Conservation (phyloP, 2,329 filamentous ascomycete genomes). For the Apiospora hydei region DNA sequence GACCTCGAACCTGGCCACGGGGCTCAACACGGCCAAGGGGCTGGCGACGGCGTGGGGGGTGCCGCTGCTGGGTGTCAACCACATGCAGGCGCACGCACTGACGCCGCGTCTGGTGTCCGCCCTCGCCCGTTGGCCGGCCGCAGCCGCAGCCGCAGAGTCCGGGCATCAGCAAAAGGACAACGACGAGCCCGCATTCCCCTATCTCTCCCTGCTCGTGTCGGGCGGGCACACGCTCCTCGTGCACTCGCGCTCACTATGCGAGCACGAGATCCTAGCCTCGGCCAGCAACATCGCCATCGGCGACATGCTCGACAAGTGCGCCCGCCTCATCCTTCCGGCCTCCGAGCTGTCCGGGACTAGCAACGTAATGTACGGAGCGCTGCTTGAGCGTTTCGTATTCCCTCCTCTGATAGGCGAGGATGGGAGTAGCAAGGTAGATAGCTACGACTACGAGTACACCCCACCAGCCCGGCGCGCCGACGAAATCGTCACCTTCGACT, state of each 20-base stretch:
- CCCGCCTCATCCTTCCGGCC: slow-evolving; percentile 75
- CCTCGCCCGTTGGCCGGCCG: slow-evolving; percentile 44
- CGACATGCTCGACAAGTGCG: slow-evolving; percentile 87
- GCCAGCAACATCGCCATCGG: slow-evolving; percentile 87
- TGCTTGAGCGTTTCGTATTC: slow-evolving; percentile 84
- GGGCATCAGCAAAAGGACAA: background rate
- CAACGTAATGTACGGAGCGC: slow-evolving; percentile 80
- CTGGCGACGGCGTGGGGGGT: slow-evolving; percentile 83
- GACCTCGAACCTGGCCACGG: slow-evolving; percentile 77
- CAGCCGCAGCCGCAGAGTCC: too few species aligned
- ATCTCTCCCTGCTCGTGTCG: slow-evolving; percentile 86
- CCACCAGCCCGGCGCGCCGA: slow-evolving; percentile 65
- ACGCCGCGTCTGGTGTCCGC: slow-evolving; percentile 81
- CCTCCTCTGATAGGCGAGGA: too few species aligned
- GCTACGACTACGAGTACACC: slow-evolving; percentile 59
- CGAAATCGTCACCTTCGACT: slow-evolving; percentile 57
- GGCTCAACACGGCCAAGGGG: slow-evolving; percentile 86
- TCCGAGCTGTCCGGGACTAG: slow-evolving; percentile 59
- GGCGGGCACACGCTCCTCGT: slow-evolving; percentile 92
- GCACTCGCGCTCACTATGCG: slow-evolving; percentile 70
- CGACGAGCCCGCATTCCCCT: slow-evolving; percentile 70
- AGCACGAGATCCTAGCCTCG: slow-evolving; percentile 76
- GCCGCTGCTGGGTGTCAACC: slow-evolving; percentile 86
- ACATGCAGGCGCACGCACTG: slow-evolving; percentile 96
- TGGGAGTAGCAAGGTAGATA: too few species aligned